These are phyloP conservation scores for Gamarada debralockiae DNA, from an alignment of 495 filamentous ascomycete genomes.

Conservation along the genomic window DNA sequence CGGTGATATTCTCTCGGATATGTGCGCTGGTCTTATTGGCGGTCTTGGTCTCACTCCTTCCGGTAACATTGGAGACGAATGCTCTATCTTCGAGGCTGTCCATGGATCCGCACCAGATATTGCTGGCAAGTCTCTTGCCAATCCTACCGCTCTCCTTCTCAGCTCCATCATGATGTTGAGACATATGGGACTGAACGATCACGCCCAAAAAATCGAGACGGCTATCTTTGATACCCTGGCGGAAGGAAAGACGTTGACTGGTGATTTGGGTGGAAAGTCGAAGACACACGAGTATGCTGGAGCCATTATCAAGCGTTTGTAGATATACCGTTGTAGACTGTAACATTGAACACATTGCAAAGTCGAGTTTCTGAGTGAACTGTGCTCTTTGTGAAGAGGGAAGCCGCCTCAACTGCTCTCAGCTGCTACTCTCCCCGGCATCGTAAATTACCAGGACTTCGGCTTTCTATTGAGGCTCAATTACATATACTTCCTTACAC, in stretches of 20 bases:
- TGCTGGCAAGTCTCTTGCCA: constrained; percentile 90
- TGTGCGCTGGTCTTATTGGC: constrained; percentile 98
- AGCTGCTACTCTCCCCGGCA: too few relatives aligned
- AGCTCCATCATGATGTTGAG: constrained; percentile 98
- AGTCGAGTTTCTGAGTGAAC: too few relatives aligned
- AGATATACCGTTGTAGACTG: constrained; percentile 33
- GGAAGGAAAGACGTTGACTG: constrained; percentile 93
- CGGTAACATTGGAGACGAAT: constrained; percentile 98
- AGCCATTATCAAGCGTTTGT: constrained; percentile 86
- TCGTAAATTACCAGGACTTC: too few relatives aligned
- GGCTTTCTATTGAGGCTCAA: too few relatives aligned
- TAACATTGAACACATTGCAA: constrained; percentile 18
- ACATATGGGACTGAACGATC: constrained; percentile 87
- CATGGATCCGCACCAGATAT: constrained; percentile 98
- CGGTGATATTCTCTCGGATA: constrained; percentile 98
- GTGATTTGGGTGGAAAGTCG: constrained; percentile 90
- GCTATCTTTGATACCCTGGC: constrained; percentile 91
- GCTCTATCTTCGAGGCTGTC: constrained; percentile 99
- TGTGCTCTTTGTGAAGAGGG: too few relatives aligned
- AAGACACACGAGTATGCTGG: constrained; percentile 89
- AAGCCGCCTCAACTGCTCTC: too few relatives aligned
- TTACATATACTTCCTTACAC: too few relatives aligned
- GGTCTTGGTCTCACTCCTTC: constrained; percentile 95
- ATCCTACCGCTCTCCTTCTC: constrained; percentile 89
- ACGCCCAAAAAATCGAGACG: constrained; percentile 85